Conservation (phyloP, 2,329 filamentous ascomycete genomes). For the Magnaporthales sp. region DNA sequence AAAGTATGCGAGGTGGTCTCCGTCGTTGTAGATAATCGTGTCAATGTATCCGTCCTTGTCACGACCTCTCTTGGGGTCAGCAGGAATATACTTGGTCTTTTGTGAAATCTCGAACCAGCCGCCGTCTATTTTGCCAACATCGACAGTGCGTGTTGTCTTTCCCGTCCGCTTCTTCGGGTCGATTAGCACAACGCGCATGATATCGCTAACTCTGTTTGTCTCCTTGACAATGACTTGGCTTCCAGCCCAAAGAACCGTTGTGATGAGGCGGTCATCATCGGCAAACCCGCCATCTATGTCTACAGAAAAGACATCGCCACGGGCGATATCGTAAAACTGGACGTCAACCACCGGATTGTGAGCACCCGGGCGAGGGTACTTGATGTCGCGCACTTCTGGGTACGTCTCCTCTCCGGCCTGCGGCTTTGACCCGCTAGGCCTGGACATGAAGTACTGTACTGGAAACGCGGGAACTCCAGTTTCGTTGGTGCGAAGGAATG, state of each 20-base stretch:
- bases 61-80: slow-evolving; percentile 67
- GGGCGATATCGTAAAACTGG: slow-evolving; percentile 77
- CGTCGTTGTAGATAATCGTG: slow-evolving; percentile 75
- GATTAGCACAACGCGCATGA: slow-evolving; percentile 80
- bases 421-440: slow-evolving; percentile 67
- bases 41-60: slow-evolving; percentile 87
- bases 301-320: slow-evolving; percentile 71
- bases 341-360: slow-evolving; percentile 87
- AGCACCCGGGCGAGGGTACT: slow-evolving; percentile 92
- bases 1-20: slow-evolving; percentile 91
- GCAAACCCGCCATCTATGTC: slow-evolving; percentile 68
- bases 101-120: slow-evolving; percentile 97
- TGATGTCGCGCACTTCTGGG: slow-evolving; percentile 84
- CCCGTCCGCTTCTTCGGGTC: slow-evolving; percentile 68
- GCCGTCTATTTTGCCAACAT: slow-evolving; percentile 79
- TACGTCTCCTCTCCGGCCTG: slow-evolving; percentile 72
- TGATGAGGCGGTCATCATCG: slow-evolving; percentile 80
- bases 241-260: slow-evolving; percentile 86
- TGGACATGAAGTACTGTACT: slow-evolving; percentile 84
- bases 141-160: slow-evolving; percentile 67
- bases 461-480: slow-evolving; percentile 85
- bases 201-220: slow-evolving; percentile 88
- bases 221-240: slow-evolving; percentile 78
- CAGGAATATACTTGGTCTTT: slow-evolving; percentile 76
- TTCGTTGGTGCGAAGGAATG: slow-evolving; percentile 91